A percentile compares a stretch with the other conserved stretches of the same genome.
Evolutionary conservation across 2,329 filamentous ascomycete genomes (phyloP).

Genomic region (Alternaria gaisen): DNA sequence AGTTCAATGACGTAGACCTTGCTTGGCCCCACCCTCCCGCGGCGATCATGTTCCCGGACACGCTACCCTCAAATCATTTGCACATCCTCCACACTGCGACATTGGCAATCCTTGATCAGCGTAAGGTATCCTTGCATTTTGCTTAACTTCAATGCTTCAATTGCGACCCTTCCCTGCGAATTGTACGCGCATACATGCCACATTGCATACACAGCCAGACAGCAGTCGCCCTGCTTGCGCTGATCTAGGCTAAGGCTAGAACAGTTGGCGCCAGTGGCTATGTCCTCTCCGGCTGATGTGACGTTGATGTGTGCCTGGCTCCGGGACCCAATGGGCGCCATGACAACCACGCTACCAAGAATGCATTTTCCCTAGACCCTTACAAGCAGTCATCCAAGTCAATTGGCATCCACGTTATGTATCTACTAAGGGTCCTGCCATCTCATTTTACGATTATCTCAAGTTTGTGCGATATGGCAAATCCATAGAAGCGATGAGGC

Average conservation of each 20-base stretch:
- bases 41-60: conserved; percentile 21
- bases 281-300: conserved; percentile 17
- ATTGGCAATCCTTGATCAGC: conserved; percentile 12
- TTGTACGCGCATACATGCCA: background rate
- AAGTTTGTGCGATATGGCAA: background rate
- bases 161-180: background rate
- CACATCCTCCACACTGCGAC: conserved; percentile 20
- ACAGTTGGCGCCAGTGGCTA: conserved; percentile 24
- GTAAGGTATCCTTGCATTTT: background rate
- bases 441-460: background rate
- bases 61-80: conserved; percentile 16
- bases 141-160: background rate
- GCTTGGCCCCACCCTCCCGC: conserved; percentile 11
- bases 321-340: conserved; percentile 8
- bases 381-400: background rate
- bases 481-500: background rate
- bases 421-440: background rate
- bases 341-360: conserved; percentile 23
- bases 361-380: background rate
- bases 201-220: background rate
- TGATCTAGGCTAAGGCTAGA: conserved; percentile 7
- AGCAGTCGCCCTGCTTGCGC: conserved; percentile 5
- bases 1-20: conserved; percentile 30
- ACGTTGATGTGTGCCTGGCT: conserved; percentile 21
- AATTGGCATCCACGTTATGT: background rate